Evolutionary conservation across 257 asterid species (phyloP).

Genomic region (Schizonepeta tenuifolia): DNA sequence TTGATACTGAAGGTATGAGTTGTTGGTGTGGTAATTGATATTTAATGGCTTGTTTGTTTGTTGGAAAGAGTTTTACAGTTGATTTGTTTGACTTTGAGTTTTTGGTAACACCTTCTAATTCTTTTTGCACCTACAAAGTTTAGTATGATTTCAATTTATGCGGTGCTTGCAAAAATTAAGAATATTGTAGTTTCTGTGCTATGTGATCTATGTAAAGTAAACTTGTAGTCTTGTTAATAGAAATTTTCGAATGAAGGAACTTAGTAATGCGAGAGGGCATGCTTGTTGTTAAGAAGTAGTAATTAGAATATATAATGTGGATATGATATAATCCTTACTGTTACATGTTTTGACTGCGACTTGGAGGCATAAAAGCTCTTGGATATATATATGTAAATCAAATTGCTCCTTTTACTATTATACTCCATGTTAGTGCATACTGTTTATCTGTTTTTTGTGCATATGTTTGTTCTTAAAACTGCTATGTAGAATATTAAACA

Average conservation of each 20-base stretch:
- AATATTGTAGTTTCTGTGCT: neutral
- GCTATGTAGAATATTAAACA: neutral
- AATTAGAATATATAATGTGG: neutral
- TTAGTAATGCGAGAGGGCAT: neutral
- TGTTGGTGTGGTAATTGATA: constrained; percentile 5
- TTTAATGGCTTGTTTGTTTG: neutral
- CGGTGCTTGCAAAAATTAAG: neutral
- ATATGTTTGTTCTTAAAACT: neutral
- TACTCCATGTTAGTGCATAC: no score
- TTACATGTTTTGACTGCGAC: no score
- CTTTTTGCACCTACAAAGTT: neutral
- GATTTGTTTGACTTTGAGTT: neutral
- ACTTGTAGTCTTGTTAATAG: neutral
- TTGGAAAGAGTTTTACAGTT: neutral
- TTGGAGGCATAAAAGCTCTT: neutral
- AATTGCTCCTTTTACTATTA: neutral
- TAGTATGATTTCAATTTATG: neutral
- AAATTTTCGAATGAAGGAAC: neutral
- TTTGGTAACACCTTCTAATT: neutral
- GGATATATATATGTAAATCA: neutral
- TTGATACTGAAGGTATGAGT: constrained; percentile 78
- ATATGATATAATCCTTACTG: neutral
- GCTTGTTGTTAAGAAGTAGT: neutral
- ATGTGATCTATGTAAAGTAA: neutral
- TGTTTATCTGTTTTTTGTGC: neutral